Conservation (phyloP, 108 stramenopile genomes). For the Pelagomonas calceolata region DNA sequence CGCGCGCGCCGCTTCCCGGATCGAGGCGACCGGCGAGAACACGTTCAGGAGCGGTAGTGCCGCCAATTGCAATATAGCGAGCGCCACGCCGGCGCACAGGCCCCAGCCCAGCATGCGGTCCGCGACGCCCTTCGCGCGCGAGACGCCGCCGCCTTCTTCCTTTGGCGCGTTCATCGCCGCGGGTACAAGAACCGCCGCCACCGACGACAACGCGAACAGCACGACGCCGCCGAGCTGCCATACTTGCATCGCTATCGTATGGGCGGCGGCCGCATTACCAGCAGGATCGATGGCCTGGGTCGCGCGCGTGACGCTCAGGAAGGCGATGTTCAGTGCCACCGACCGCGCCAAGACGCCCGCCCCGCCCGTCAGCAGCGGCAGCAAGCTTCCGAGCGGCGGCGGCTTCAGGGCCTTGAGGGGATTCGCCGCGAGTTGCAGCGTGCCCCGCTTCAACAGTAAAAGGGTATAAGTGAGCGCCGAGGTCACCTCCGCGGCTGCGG, state of each 20-base stretch:
- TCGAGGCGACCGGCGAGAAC: slow-evolving; percentile 65
- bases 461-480: slow-evolving; percentile 50
- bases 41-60: slow-evolving; percentile 57
- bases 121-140: slow-evolving; percentile 50
- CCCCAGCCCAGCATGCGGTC: slow-evolving; percentile 74
- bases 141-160: slow-evolving; percentile 50
- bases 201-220: slow-evolving; percentile 59
- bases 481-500: slow-evolving; percentile 56
- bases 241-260: slow-evolving; percentile 66
- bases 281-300: slow-evolving; percentile 66
- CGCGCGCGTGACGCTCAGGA: slow-evolving; percentile 62
- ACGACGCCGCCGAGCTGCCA: slow-evolving; percentile 75
- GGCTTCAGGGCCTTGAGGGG: slow-evolving; percentile 41
- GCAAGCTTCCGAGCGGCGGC: slow-evolving; percentile 49
- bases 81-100: slow-evolving; percentile 46
- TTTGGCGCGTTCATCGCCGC: slow-evolving; percentile 50
- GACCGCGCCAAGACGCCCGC: slow-evolving; percentile 67
- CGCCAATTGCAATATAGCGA: slow-evolving; percentile 39
- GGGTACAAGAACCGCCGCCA: slow-evolving; percentile 69
- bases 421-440: slow-evolving; percentile 51
- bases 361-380: slow-evolving; percentile 60
- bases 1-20: slow-evolving; percentile 61
- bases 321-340: slow-evolving; percentile 65
- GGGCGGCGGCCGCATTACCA: slow-evolving; percentile 69
- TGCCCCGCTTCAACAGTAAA: slow-evolving; percentile 39